These are phyloP conservation scores for Neovahlkampfia damariscottae DNA, from an alignment of 78 protist species.

Conservation along the genomic window DNA sequence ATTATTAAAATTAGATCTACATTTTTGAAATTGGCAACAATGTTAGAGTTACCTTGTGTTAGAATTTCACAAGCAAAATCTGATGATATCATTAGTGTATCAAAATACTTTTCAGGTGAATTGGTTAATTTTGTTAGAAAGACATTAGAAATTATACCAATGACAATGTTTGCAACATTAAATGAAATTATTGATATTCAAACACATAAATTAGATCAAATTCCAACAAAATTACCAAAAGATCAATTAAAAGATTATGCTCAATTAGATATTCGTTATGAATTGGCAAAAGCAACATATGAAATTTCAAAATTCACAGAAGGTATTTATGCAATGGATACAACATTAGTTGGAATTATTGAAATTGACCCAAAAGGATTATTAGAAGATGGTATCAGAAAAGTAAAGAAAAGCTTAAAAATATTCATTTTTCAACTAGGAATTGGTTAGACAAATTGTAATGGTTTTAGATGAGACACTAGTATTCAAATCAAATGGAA, in stretches of 20 bases:
- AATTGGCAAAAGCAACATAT: conserved; percentile 64
- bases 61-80: conserved; percentile 77
- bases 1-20: conserved; percentile 80
- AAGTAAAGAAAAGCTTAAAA: conserved; percentile 84
- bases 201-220: conserved; percentile 43
- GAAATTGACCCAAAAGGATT: conserved; percentile 49
- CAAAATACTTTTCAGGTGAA: conserved; percentile 75
- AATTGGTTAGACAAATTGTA: not conserved
- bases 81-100: conserved; percentile 70
- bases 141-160: conserved; percentile 88
- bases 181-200: conserved; percentile 62
- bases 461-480: not conserved
- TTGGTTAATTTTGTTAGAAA: conserved; percentile 68
- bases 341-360: conserved; percentile 86
- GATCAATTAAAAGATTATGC: conserved; percentile 57
- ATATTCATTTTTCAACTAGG: too few relatives aligned
- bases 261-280: conserved; percentile 77
- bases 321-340: conserved; percentile 94
- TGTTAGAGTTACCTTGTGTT: conserved; percentile 80
- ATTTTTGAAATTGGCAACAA: conserved; percentile 82
- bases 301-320: conserved; percentile 75
- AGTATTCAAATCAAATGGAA: not conserved
- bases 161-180: conserved; percentile 59
- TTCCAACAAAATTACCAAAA: conserved; percentile 71
- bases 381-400: conserved; percentile 86